phyloP scores from a whole-genome alignment of 1,284 basidiomycete genomes.

The Acaromyces ingoldii region DNA sequence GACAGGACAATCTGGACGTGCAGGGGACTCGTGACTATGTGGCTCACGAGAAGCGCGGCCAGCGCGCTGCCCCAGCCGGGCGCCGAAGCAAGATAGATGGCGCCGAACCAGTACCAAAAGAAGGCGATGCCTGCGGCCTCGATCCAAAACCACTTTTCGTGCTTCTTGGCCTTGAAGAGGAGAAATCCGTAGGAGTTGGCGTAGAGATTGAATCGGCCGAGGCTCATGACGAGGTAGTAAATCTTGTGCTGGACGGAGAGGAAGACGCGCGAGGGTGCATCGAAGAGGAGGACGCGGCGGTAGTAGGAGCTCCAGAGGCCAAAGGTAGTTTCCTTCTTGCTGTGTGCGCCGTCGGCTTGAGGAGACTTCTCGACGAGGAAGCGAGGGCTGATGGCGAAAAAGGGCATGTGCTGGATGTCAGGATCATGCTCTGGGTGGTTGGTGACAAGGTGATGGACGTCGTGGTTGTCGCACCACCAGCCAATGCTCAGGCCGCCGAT shows the following conservation, averaged over 20 bases:
- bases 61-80: constrained; percentile 65
- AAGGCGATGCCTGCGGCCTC: constrained; percentile 66
- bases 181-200: constrained; percentile 78
- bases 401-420: constrained; percentile 91
- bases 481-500: constrained; percentile 87
- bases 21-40: constrained; percentile 73
- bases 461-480: constrained; percentile 99
- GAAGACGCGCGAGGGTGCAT: constrained; percentile 65
- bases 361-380: constrained; percentile 61
- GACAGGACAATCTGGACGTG: constrained; percentile 94
- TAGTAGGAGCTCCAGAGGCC: constrained; percentile 88
- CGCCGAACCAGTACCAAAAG: constrained; percentile 76
- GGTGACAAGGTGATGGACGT: constrained; percentile 92
- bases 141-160: constrained; percentile 51
- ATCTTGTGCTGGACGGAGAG: constrained; percentile 80
- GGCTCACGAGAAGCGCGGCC: constrained; percentile 70
- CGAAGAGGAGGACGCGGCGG: constrained; percentile 77
- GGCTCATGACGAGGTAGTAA: constrained; percentile 85
- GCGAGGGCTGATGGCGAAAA: constrained; percentile 84
- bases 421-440: constrained; percentile 91
- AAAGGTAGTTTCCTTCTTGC: no score
- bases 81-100: constrained; percentile 60
- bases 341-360: neutral
- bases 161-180: constrained; percentile 55
- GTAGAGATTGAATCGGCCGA: constrained; percentile 95